These are phyloP conservation scores for Dictyostelium citrinum DNA, from an alignment of 78 protist species.

Conservation along the genomic window DNA sequence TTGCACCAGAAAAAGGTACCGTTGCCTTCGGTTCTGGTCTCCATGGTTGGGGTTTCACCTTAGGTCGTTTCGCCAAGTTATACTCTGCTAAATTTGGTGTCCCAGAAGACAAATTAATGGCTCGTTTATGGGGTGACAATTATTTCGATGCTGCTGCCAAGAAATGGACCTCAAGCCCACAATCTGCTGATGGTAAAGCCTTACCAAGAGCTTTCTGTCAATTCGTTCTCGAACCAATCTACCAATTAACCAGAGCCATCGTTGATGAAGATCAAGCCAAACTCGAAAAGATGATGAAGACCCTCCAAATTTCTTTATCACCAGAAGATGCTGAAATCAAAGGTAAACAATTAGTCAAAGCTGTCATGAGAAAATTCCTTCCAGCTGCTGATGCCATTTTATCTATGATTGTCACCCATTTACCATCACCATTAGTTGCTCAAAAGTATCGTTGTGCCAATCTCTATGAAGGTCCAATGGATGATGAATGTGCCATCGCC, in stretches of 20 bases:
- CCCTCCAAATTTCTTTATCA: constrained; percentile 88
- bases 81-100: constrained; percentile 93
- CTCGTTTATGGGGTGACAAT: constrained; percentile 99
- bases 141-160: constrained; percentile 92
- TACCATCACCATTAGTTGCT: constrained; percentile 98
- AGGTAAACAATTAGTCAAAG: constrained; percentile 95
- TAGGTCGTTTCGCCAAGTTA: constrained; percentile 93
- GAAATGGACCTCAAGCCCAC: constrained; percentile 90
- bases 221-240: constrained; percentile 98
- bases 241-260: constrained; percentile 90
- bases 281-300: constrained; percentile 85
- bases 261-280: constrained; percentile 92
- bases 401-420: constrained; percentile 96
- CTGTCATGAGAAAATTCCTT: constrained; percentile 96
- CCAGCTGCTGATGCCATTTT: constrained; percentile 99
- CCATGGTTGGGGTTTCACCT: constrained; percentile 99
- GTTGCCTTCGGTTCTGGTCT: constrained; percentile 98
- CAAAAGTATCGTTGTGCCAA: constrained; percentile 96
- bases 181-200: constrained; percentile 75
- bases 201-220: constrained; percentile 96
- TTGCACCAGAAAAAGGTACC: constrained; percentile 94
- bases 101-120: constrained; percentile 85
- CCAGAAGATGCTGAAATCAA: constrained; percentile 90
- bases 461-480: constrained; percentile 97
- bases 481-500: constrained; percentile 91